These are phyloP conservation scores for Mortierella sp. DNA, from an alignment of 371 early-diverging fungal genomes.

Conservation along the genomic window DNA sequence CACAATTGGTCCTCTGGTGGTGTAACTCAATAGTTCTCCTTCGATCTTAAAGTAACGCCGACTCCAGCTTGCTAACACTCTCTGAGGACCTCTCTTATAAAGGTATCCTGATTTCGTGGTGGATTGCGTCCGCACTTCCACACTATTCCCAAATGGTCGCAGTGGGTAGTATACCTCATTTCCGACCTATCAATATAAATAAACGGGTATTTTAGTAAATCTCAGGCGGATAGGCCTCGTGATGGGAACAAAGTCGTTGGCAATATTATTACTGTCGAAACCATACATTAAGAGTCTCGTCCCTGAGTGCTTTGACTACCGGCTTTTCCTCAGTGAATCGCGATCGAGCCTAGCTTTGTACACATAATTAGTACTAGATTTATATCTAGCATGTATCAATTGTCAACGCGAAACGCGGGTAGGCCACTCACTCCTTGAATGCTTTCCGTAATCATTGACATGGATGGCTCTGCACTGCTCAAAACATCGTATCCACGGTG, in stretches of 20 bases:
- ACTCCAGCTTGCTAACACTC: constrained; percentile 81
- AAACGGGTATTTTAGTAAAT: background rate
- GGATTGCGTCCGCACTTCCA: constrained; percentile 25
- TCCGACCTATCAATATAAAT: constrained; percentile 33
- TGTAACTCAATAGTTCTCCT: constrained; percentile 71
- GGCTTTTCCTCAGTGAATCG: constrained; percentile 51
- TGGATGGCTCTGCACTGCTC: constrained; percentile 42
- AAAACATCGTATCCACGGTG: constrained; percentile 53
- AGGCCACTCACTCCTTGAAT: constrained; percentile 38
- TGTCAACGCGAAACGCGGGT: background rate
- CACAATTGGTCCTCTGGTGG: constrained; percentile 60
- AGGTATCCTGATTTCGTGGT: constrained; percentile 78
- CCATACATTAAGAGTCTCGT: constrained; percentile 52
- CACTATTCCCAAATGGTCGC: constrained; percentile 43
- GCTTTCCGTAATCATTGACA: constrained; percentile 48
- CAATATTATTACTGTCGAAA: background rate
- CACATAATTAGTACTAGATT: background rate
- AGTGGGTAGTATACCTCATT: constrained; percentile 58
- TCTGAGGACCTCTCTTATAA: constrained; percentile 76
- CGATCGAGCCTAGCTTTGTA: constrained; percentile 30
- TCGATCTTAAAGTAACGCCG: constrained; percentile 80
- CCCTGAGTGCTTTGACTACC: constrained; percentile 44
- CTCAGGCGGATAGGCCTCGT: too few relatives aligned
- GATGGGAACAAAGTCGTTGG: too few relatives aligned
- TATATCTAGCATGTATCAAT: background rate